phyloP scores from a whole-genome alignment of 352 stramenopile species.

The Phytophthora sp. region DNA sequence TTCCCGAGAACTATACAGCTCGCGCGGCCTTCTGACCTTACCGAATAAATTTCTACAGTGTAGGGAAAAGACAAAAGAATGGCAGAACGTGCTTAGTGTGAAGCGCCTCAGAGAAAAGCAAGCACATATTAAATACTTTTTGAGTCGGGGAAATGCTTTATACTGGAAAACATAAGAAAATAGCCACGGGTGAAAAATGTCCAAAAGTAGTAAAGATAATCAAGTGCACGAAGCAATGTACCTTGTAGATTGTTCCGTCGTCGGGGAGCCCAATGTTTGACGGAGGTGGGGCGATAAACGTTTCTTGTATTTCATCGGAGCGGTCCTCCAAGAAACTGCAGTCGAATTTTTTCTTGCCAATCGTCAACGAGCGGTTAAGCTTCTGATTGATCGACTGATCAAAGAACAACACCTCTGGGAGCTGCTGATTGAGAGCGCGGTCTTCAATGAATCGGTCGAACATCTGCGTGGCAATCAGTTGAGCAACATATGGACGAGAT shows the following conservation, averaged over 20 bases:
- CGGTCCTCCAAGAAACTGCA: constrained; percentile 83
- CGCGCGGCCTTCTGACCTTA: constrained; percentile 74
- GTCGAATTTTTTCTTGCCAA: constrained; percentile 87
- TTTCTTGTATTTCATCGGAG: constrained; percentile 80
- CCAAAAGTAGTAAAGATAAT: neutral
- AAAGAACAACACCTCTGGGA: constrained; percentile 84
- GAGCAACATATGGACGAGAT: constrained; percentile 65
- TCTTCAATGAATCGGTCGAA: constrained; percentile 88
- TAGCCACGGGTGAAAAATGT: constrained; percentile 1
- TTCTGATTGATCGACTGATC: constrained; percentile 90
- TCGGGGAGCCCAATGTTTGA: constrained; percentile 84
- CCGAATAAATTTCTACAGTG: constrained; percentile 75
- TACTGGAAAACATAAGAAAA: too few species aligned
- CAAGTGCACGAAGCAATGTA: constrained; percentile 30
- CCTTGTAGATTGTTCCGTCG: constrained; percentile 76
- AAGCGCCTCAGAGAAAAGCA: neutral
- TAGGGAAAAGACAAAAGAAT: neutral
- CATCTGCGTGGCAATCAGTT: constrained; percentile 80
- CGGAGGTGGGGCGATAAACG: constrained; percentile 79
- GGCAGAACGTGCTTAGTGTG: too few species aligned
- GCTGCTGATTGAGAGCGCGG: constrained; percentile 62
- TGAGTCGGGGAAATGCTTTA: constrained; percentile 80
- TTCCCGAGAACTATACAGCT: constrained; percentile 72
- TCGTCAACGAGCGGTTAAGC: constrained; percentile 74
- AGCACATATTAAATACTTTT: constrained; percentile 55